Percentiles rank a stretch among this genome's conserved stretches.
These are phyloP conservation scores for Rhododendron kiyosumense DNA, from an alignment of 148 eudicot genomes.

Conservation along the genomic window DNA sequence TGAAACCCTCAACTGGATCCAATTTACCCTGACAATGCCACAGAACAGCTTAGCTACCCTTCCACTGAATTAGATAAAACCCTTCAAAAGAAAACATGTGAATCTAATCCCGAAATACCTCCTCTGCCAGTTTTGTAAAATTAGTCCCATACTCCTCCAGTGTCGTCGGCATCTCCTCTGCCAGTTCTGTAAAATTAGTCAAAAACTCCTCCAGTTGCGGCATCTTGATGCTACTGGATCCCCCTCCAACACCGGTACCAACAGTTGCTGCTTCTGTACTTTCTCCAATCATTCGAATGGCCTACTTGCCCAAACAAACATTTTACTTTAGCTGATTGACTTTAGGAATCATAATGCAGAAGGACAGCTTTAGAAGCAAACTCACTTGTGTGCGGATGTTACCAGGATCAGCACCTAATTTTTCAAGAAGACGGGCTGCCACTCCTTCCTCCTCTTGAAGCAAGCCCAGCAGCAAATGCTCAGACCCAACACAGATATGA, in stretches of 20 bases:
- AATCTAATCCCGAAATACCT: constrained; percentile 33
- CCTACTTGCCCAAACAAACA: constrained; percentile 37
- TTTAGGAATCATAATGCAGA: background rate
- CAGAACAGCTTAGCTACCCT: constrained; percentile 2
- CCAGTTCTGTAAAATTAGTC: constrained; percentile 82
- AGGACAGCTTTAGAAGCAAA: background rate
- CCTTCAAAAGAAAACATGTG: background rate
- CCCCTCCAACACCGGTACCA: constrained; percentile 86
- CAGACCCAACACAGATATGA: constrained; percentile 79
- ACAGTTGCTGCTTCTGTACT: constrained; percentile 80
- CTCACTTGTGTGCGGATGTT: constrained; percentile 83
- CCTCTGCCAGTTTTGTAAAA: constrained; percentile 88
- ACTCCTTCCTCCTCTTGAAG: constrained; percentile 98
- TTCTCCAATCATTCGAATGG: constrained; percentile 91
- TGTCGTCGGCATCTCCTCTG: constrained; percentile 98
- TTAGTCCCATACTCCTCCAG: constrained; percentile 94
- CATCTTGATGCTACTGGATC: constrained; percentile 52
- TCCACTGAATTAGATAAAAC: background rate
- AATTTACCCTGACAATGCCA: constrained; percentile 62
- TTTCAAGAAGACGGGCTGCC: constrained; percentile 90
- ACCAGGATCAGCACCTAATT: constrained; percentile 84
- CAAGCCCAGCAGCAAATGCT: constrained; percentile 89
- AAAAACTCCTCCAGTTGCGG: too few relatives aligned
- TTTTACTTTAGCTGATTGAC: background rate
- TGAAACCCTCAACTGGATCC: constrained; percentile 72